These are phyloP conservation scores for Colletotrichum brevisporum DNA, from an alignment of 2,329 filamentous ascomycete species.

Conservation along the genomic window DNA sequence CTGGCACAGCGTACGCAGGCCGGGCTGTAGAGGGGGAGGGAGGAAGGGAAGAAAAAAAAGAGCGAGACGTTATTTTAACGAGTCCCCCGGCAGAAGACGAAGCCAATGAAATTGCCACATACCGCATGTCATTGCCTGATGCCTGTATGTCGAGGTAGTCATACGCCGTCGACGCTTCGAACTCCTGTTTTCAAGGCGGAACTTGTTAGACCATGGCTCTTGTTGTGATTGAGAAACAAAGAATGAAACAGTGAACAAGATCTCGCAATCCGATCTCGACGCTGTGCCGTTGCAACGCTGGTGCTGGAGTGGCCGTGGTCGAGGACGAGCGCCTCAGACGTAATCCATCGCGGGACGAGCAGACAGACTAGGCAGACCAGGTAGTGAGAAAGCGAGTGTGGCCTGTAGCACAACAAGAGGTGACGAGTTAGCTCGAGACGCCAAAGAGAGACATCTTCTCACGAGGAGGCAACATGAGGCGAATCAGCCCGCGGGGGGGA, in stretches of 20 bases:
- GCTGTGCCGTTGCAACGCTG: slow-evolving; percentile 34
- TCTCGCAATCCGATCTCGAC: slow-evolving; percentile 27
- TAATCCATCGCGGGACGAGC: slow-evolving; percentile 24
- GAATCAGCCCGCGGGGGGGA: slow-evolving; percentile 5
- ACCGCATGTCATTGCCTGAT: slow-evolving; percentile 68
- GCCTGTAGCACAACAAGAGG: slow-evolving; percentile 15
- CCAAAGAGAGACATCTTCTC: slow-evolving; percentile 20
- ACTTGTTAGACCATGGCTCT: slow-evolving; percentile 45
- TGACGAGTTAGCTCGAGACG: slow-evolving; percentile 21
- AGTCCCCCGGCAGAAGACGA: slow-evolving; percentile 5
- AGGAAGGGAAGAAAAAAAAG: not conserved
- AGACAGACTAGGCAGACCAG: not conserved
- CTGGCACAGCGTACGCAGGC: slow-evolving; percentile 16
- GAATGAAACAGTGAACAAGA: slow-evolving; percentile 17
- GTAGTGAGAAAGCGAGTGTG: slow-evolving; percentile 16
- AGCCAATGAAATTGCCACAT: slow-evolving; percentile 51
- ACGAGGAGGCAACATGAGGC: slow-evolving; percentile 28
- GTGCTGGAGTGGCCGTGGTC: slow-evolving; percentile 9
- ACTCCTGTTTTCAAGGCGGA: slow-evolving; percentile 62
- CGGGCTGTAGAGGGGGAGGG: not conserved
- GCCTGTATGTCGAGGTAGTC: slow-evolving; percentile 68
- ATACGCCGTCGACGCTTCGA: slow-evolving; percentile 68
- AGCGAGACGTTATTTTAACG: slow-evolving; percentile 7
- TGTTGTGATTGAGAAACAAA: slow-evolving; percentile 14
- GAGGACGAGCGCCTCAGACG: slow-evolving; percentile 22